phyloP scores from a whole-genome alignment of 192 early-diverging fungal species.

The Piromyces sp. region DNA sequence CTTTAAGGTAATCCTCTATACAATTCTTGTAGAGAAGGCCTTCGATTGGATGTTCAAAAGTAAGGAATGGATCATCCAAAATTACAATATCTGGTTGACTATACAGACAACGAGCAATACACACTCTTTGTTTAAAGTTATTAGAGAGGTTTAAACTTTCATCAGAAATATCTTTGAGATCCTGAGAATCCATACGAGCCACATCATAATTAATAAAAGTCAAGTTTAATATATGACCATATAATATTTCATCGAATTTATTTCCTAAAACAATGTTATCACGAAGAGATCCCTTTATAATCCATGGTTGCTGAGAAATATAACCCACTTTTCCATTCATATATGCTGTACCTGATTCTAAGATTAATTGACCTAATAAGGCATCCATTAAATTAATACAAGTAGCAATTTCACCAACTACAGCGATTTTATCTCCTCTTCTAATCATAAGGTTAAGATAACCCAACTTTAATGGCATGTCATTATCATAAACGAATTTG shows the following conservation, averaged over 20 bases:
- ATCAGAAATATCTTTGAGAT: slow-evolving; percentile 30
- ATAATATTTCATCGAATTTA: slow-evolving; percentile 27
- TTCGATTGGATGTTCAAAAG: slow-evolving; percentile 14
- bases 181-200: slow-evolving; percentile 10
- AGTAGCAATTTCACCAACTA: slow-evolving; percentile 50
- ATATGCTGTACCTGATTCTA: slow-evolving; percentile 19
- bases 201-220: not conserved
- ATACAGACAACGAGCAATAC: slow-evolving; percentile 27
- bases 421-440: slow-evolving; percentile 33
- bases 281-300: slow-evolving; percentile 48
- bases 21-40: slow-evolving; percentile 30
- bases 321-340: slow-evolving; percentile 39
- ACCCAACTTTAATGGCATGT: slow-evolving; percentile 14
- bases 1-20: slow-evolving; percentile 20
- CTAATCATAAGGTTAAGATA: slow-evolving; percentile 29
- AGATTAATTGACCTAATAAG: slow-evolving; percentile 46
- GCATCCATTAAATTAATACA: slow-evolving; percentile 50
- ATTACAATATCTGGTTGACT: slow-evolving; percentile 2
- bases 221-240: slow-evolving; percentile 39
- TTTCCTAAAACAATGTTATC: slow-evolving; percentile 69
- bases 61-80: slow-evolving; percentile 3
- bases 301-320: slow-evolving; percentile 51
- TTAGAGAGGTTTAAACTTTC: slow-evolving; percentile 48
- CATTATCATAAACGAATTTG: slow-evolving; percentile 39
- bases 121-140: slow-evolving; percentile 50